Evolutionary conservation across 2,329 filamentous ascomycete genomes (phyloP).

Genomic region (Rhytidhysteron rufulum): DNA sequence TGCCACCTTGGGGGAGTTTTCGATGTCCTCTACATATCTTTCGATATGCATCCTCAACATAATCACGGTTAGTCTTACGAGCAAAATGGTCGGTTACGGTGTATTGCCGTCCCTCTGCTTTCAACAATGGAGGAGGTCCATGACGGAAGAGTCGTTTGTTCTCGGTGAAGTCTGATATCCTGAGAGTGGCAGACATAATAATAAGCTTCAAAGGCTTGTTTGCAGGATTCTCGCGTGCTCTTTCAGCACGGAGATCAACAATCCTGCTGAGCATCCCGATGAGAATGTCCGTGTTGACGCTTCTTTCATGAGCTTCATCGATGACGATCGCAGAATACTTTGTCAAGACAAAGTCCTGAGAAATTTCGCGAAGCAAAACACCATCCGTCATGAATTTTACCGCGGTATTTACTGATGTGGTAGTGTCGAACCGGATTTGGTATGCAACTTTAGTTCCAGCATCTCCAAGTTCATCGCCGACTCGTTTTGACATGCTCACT

Average conservation of each 20-base stretch:
- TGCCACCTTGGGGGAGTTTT: constrained; percentile 84
- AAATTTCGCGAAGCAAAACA: constrained; percentile 86
- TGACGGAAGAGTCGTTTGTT: constrained; percentile 75
- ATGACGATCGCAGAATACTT: constrained; percentile 95
- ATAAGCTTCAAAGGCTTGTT: constrained; percentile 80
- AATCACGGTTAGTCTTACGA: constrained; percentile 77
- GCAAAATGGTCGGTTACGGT: constrained; percentile 88
- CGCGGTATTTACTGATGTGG: constrained; percentile 72
- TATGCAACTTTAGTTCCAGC: constrained; percentile 78
- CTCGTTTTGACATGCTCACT: constrained; percentile 93
- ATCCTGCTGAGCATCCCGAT: constrained; percentile 95
- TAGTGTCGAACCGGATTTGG: constrained; percentile 89
- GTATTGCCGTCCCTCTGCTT: constrained; percentile 89
- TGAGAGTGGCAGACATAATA: constrained; percentile 95
- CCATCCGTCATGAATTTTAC: constrained; percentile 99
- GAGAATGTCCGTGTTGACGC: constrained; percentile 96
- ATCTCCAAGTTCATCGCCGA: constrained; percentile 77
- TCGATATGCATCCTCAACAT: constrained; percentile 81
- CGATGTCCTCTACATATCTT: constrained; percentile 85
- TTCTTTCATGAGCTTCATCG: constrained; percentile 95
- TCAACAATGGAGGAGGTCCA: constrained; percentile 72
- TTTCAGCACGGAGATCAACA: constrained; percentile 73
- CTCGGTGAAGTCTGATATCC: constrained; percentile 84
- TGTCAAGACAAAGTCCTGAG: constrained; percentile 78
- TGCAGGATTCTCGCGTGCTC: constrained; percentile 67